Evolutionary conservation across 1,139 yeast genomes (phyloP).

Genomic region (Scheffersomyces lignicola): DNA sequence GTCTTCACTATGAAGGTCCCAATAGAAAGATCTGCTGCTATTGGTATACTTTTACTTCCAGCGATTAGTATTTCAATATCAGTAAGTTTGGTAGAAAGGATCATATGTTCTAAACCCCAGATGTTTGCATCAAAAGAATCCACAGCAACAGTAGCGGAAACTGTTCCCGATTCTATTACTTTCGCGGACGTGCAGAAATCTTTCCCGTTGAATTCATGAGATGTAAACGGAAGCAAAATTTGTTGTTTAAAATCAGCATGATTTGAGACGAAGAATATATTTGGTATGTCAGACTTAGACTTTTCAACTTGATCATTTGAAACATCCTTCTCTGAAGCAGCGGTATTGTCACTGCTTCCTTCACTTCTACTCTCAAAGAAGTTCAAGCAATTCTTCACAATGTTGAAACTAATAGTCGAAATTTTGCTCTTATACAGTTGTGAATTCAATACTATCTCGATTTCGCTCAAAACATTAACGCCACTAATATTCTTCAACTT

Average conservation of each 20-base stretch:
- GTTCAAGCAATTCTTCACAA: slow-evolving; percentile 1
- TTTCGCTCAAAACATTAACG: slow-evolving; percentile 11
- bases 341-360: not conserved
- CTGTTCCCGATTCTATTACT: not conserved
- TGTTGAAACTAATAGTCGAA: slow-evolving; percentile 18
- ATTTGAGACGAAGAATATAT: slow-evolving; percentile 6
- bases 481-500: slow-evolving; percentile 6
- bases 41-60: slow-evolving; percentile 15
- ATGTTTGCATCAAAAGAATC: slow-evolving; percentile 12
- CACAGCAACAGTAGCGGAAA: not conserved
- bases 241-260: slow-evolving; percentile 12
- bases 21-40: slow-evolving; percentile 9
- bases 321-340: not conserved
- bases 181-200: slow-evolving; percentile 6
- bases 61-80: slow-evolving; percentile 22
- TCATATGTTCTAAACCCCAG: slow-evolving; percentile 7
- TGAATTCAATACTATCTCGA: slow-evolving; percentile 20
- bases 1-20: not conserved
- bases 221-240: slow-evolving; percentile 11
- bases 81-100: slow-evolving; percentile 15
- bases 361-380: slow-evolving; percentile 8
- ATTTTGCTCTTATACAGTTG: slow-evolving; percentile 24
- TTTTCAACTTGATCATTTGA: slow-evolving; percentile 3
- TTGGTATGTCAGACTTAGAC: no score
- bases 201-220: slow-evolving; percentile 9